Percentiles rank a stretch among this genome's conserved stretches.
Evolutionary conservation across 768 basidiomycete species (phyloP).

Genomic region (Podaxis pistillaris): DNA sequence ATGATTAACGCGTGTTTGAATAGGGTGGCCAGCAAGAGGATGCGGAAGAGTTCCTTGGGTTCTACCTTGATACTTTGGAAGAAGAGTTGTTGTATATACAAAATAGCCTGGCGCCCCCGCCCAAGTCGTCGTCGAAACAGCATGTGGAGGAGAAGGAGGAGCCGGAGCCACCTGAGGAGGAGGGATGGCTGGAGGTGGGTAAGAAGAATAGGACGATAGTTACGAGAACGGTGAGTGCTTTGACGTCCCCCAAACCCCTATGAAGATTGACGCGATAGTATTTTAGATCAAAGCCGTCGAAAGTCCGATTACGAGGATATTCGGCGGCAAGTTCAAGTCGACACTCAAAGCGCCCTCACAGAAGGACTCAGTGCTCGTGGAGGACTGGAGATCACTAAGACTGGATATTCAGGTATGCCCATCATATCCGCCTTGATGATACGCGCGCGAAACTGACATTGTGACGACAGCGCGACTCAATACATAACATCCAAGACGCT

Average conservation of each 20-base stretch:
- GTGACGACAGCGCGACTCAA: conserved; percentile 56
- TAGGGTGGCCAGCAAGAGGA: conserved; percentile 95
- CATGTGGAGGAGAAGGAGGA: conserved; percentile 45
- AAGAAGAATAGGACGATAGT: conserved; percentile 78
- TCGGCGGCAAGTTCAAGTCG: conserved; percentile 90
- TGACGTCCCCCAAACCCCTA: not conserved
- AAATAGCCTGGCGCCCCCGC: conserved; percentile 44
- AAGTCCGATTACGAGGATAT: conserved; percentile 87
- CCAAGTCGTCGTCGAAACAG: conserved; percentile 26
- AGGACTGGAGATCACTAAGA: conserved; percentile 87
- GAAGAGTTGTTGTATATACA: conserved; percentile 82
- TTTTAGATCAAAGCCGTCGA: conserved; percentile 73
- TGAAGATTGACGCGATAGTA: not conserved
- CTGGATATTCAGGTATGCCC: conserved; percentile 80
- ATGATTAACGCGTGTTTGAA: not conserved
- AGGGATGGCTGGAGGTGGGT: conserved; percentile 93
- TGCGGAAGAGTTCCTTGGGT: conserved; percentile 98
- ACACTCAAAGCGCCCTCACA: conserved; percentile 78
- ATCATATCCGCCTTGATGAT: not conserved
- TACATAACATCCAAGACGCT: conserved; percentile 81
- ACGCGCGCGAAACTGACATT: not conserved
- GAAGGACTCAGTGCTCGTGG: conserved; percentile 83
- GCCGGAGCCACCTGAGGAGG: conserved; percentile 44
- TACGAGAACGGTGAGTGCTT: conserved; percentile 68
- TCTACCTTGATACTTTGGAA: conserved; percentile 91